These are phyloP conservation scores for Alternaria gaisen DNA, from an alignment of 2,329 filamentous ascomycete genomes.

Conservation along the genomic window DNA sequence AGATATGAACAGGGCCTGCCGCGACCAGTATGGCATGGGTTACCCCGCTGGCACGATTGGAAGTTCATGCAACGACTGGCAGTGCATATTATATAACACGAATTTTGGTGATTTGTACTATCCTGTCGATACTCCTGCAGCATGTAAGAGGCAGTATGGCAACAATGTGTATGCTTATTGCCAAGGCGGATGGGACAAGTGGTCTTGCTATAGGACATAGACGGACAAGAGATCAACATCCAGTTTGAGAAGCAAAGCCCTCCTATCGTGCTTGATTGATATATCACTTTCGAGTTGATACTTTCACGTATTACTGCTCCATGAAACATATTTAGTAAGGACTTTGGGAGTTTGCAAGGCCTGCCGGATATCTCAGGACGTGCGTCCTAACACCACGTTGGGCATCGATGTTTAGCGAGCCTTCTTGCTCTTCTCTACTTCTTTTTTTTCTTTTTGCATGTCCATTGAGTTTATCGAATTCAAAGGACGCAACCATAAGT, in stretches of 20 bases:
- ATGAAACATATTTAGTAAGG: neutral
- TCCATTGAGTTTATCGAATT: too few relatives aligned
- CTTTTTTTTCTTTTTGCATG: too few relatives aligned
- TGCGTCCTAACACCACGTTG: too few relatives aligned
- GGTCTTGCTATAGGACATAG: conserved; percentile 1
- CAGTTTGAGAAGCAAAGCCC: neutral
- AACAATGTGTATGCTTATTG: neutral
- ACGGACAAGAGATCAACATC: neutral
- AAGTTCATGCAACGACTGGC: neutral
- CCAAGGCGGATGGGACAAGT: neutral
- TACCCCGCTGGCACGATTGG: neutral
- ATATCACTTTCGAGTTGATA: neutral
- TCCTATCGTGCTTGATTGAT: neutral
- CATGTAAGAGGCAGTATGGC: neutral
- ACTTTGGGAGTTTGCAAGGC: too few relatives aligned
- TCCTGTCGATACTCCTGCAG: neutral
- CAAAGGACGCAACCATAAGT: too few relatives aligned
- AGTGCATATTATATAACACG: neutral
- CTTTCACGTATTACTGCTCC: neutral
- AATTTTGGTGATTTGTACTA: neutral
- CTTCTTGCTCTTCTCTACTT: too few relatives aligned
- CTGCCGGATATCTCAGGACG: too few relatives aligned
- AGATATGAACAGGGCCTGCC: neutral
- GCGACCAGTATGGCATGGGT: neutral
- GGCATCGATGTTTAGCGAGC: too few relatives aligned